Evolutionary conservation across 208 protist genomes (phyloP).

Genomic region (Sergeia podlipaevii): DNA sequence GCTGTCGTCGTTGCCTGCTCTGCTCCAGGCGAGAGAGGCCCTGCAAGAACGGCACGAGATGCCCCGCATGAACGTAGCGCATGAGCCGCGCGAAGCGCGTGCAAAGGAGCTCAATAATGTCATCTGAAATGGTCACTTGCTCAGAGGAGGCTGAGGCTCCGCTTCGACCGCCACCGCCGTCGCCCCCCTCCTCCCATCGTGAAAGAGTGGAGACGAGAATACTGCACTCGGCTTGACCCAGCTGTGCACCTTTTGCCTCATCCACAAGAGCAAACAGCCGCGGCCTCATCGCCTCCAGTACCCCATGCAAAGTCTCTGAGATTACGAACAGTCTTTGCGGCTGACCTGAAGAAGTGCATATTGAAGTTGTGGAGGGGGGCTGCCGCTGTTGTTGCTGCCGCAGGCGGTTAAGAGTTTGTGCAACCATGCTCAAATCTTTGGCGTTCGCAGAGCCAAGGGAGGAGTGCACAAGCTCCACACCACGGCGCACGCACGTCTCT

Average conservation of each 20-base stretch:
- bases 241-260: conserved; percentile 29
- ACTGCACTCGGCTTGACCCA: conserved; percentile 63
- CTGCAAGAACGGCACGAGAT: conserved; percentile 68
- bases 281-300: conserved; percentile 46
- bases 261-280: conserved; percentile 39
- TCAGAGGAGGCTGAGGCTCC: neutral
- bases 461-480: too few species aligned
- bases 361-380: too few species aligned
- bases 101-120: conserved; percentile 70
- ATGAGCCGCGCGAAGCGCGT: conserved; percentile 48
- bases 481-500: too few species aligned
- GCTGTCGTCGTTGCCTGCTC: neutral
- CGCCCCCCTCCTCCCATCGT: conserved; percentile 25
- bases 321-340: too few species aligned
- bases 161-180: neutral
- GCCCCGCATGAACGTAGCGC: conserved; percentile 29
- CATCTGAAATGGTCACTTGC: conserved; percentile 23
- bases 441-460: too few species aligned
- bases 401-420: too few species aligned
- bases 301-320: conserved; percentile 13
- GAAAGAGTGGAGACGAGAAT: conserved; percentile 46
- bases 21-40: conserved; percentile 16
- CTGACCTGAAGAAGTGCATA: too few species aligned
- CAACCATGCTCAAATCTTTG: too few species aligned
- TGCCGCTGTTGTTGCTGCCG: too few species aligned